These are phyloP conservation scores for Trichoderma pleuroti DNA, from an alignment of 2,329 filamentous ascomycete species.

Conservation along the genomic window DNA sequence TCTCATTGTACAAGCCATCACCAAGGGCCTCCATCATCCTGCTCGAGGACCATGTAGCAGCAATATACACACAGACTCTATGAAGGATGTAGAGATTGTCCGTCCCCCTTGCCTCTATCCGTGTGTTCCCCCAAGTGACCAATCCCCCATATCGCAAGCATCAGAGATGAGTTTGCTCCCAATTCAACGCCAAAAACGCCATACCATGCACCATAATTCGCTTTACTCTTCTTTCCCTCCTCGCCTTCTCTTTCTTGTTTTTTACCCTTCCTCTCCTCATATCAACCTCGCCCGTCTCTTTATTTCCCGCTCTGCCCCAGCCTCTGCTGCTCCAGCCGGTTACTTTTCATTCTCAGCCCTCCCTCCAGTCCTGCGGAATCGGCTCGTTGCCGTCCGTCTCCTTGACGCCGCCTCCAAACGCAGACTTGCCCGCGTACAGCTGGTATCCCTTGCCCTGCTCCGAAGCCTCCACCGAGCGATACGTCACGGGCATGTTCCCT, in stretches of 20 bases:
- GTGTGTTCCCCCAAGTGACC: background rate
- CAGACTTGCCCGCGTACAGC: conserved; percentile 74
- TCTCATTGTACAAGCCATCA: background rate
- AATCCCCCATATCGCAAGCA: background rate
- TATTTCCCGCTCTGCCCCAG: conserved; percentile 19
- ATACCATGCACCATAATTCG: background rate
- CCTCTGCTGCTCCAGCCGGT: conserved; percentile 36
- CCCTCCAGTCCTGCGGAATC: conserved; percentile 58
- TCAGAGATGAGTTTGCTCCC: background rate
- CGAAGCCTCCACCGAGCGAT: conserved; percentile 50
- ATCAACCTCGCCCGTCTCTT: background rate
- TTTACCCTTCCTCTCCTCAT: background rate
- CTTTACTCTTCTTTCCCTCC: background rate
- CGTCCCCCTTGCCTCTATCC: background rate
- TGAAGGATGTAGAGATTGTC: background rate
- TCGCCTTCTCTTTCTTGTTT: background rate
- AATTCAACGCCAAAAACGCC: conserved; percentile 12
- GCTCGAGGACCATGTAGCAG: background rate
- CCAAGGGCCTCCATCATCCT: background rate
- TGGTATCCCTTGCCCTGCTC: conserved; percentile 59
- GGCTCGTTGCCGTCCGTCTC: conserved; percentile 66
- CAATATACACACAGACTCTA: background rate
- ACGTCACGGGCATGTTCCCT: conserved; percentile 81
- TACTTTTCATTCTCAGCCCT: conserved; percentile 62
- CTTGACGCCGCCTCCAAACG: conserved; percentile 62